phyloP scores from a whole-genome alignment of 2,329 filamentous ascomycete species.

The Cytospora leucostoma region DNA sequence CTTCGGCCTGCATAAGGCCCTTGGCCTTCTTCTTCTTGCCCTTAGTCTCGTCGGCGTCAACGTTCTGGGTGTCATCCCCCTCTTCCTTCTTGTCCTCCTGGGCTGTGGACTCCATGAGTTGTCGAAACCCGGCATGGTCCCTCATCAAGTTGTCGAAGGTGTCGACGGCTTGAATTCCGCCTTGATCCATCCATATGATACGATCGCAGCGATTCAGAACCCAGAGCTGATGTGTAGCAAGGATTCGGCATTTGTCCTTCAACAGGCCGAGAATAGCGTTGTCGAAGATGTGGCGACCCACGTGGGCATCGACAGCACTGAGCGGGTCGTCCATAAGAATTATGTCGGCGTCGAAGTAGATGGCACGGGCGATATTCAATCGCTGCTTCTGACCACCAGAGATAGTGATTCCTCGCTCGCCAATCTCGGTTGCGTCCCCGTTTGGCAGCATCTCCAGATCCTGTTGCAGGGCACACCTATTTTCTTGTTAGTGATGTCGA shows the following conservation, averaged over 20 bases:
- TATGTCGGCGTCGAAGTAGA: constrained; percentile 41
- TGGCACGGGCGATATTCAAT: constrained; percentile 79
- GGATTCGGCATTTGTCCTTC: constrained; percentile 65
- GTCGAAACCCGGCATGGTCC: constrained; percentile 69
- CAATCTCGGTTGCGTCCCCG: constrained; percentile 88
- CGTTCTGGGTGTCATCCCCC: constrained; percentile 46
- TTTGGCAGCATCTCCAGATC: constrained; percentile 93
- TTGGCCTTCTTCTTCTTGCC: constrained; percentile 59
- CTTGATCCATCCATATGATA: constrained; percentile 67
- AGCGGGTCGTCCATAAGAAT: constrained; percentile 39
- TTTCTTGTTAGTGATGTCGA: constrained; percentile 22
- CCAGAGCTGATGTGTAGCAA: constrained; percentile 70
- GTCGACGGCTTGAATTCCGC: constrained; percentile 60
- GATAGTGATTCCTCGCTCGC: constrained; percentile 91
- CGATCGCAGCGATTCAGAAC: constrained; percentile 67
- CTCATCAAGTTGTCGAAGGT: constrained; percentile 67
- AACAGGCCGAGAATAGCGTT: constrained; percentile 69
- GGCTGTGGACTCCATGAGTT: constrained; percentile 83
- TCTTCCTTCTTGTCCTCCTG: constrained; percentile 65
- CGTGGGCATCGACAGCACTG: constrained; percentile 39
- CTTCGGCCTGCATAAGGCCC: constrained; percentile 69
- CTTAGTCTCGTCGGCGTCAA: constrained; percentile 38
- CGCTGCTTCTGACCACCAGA: constrained; percentile 97
- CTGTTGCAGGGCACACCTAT: constrained; percentile 73
- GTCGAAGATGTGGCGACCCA: constrained; percentile 57